phyloP scores from a whole-genome alignment of 1,139 yeast genomes.

The Kodamaea arcana region DNA sequence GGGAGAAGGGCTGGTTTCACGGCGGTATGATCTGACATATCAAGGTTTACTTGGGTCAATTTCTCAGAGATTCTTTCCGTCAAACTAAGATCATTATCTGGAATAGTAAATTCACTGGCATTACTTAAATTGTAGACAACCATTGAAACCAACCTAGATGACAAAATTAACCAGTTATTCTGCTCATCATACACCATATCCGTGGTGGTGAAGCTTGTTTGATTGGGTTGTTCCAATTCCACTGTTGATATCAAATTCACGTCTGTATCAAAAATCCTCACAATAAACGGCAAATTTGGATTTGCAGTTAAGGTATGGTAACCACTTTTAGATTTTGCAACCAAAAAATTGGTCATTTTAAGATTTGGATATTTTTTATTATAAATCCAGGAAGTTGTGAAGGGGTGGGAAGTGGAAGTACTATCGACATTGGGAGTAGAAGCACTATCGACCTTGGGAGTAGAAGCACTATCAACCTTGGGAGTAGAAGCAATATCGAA shows the following conservation, averaged over 20 bases:
- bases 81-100: too few species aligned
- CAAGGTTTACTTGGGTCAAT: slow-evolving; percentile 1
- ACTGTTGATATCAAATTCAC: slow-evolving; percentile 14
- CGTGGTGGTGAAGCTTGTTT: slow-evolving; percentile 55
- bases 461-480: too few species aligned
- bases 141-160: slow-evolving; percentile 69
- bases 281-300: slow-evolving; percentile 52
- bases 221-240: slow-evolving; percentile 33
- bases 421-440: too few species aligned
- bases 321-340: slow-evolving; percentile 18
- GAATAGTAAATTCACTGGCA: slow-evolving; percentile 5
- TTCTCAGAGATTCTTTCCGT: too few species aligned
- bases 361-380: slow-evolving; percentile 20
- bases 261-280: slow-evolving; percentile 30
- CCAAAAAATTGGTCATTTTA: slow-evolving; percentile 55
- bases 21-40: neutral
- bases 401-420: neutral
- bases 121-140: slow-evolving; percentile 46
- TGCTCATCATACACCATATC: slow-evolving; percentile 42
- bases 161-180: slow-evolving; percentile 49
- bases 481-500: too few species aligned
- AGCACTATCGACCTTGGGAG: slow-evolving; percentile 8
- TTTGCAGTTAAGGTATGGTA: slow-evolving; percentile 53
- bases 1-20: slow-evolving; percentile 17
- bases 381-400: slow-evolving; percentile 18